Base-by-base conservation (phyloP, 345 rosid species). In the Lumnitzera racemosa region DNA sequence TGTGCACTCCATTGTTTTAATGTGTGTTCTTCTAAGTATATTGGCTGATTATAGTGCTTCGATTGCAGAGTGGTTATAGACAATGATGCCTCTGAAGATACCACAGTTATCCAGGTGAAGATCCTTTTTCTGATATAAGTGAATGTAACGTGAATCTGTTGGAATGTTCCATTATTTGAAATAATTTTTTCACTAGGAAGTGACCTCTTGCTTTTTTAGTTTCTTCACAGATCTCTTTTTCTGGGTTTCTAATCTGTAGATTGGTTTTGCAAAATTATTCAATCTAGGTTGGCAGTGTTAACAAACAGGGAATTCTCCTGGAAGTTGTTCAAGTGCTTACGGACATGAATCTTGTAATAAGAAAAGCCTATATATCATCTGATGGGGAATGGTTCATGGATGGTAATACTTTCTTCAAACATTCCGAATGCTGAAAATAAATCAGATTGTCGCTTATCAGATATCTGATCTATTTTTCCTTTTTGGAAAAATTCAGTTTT, bases 381-480 rank as follows among this genome's bases (percentile, higher is more conserved):
- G 86, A 81, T 62, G 83, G 81, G 24, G 79, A 73, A 47, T 81
- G 82, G 78, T 72, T 78, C 61, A 81, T 78, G 86, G 86, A 81
- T 65, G 86, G 86, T 81, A 71, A 53, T 17, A 9, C 47, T 23
- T 3, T 31, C 46, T 11, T 15, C 7, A 15, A 24, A 24, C 31
- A 12, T 52, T 17, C 17, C 1, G 24, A 52, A 15, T 11, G 24
- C 12, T 25, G 10, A 1, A 11, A 43, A 20, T 10, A 8, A 13
- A 27, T 16, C 24, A 6, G 14, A 25, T 16, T 17, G 14, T 23
- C n/a, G 57, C 29, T 51, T 0, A n/a, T 13, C 17, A 23, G 55
- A 47, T 49, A 8, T 61, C 24, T 47, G 15, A 29, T 4, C n/a
- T 24, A 23, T 55, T 16, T 13, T 51, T 61, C 20, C 52, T 24